Percentiles rank a stretch among this genome's conserved stretches.
Conservation (phyloP, 768 basidiomycete genomes). For the Mycena galopus region DNA sequence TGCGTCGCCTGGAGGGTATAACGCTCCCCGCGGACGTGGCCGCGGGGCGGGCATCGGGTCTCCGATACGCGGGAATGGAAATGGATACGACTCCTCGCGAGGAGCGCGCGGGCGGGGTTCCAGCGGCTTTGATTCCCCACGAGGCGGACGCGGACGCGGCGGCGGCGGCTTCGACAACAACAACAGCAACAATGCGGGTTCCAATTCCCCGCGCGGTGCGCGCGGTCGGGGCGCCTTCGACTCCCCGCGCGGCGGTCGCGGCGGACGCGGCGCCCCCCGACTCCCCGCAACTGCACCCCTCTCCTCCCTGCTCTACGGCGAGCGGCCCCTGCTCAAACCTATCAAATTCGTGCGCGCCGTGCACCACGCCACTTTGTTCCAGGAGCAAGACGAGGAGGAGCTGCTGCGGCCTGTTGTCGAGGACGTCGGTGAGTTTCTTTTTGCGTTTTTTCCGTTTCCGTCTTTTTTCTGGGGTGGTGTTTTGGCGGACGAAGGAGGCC, state of each 20-base stretch:
- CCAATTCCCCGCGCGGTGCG: too few relatives aligned
- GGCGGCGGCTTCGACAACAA: too few relatives aligned
- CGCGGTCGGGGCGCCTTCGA: constrained; percentile 13
- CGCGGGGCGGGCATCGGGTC: constrained; percentile 28
- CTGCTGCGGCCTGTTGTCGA: constrained; percentile 68
- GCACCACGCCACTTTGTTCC: constrained; percentile 63
- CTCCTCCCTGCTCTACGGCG: constrained; percentile 66
- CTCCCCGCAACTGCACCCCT: constrained; percentile 60
- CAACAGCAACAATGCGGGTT: too few relatives aligned
- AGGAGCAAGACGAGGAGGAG: constrained; percentile 69
- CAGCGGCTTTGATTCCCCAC: constrained; percentile 1
- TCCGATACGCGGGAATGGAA: constrained; percentile 27
- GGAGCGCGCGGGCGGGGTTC: constrained; percentile 32
- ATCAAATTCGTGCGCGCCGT: constrained; percentile 77
- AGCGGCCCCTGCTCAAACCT: constrained; percentile 75
- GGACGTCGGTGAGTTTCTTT: constrained; percentile 59
- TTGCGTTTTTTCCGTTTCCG: too few relatives aligned
- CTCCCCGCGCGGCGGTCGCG: constrained; percentile 36
- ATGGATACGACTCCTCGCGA: constrained; percentile 34
- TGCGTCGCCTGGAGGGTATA: constrained; percentile 37
- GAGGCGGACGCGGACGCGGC: constrained; percentile 21
- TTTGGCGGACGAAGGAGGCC: too few relatives aligned
- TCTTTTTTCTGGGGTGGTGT: too few relatives aligned
- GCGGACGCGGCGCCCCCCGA: constrained; percentile 48
- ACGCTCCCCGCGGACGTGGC: too few relatives aligned